A percentile compares a stretch with the other conserved stretches of the same genome.
phyloP scores from a whole-genome alignment of 2,329 filamentous ascomycete species.

The Pseudogymnoascus sp. region DNA sequence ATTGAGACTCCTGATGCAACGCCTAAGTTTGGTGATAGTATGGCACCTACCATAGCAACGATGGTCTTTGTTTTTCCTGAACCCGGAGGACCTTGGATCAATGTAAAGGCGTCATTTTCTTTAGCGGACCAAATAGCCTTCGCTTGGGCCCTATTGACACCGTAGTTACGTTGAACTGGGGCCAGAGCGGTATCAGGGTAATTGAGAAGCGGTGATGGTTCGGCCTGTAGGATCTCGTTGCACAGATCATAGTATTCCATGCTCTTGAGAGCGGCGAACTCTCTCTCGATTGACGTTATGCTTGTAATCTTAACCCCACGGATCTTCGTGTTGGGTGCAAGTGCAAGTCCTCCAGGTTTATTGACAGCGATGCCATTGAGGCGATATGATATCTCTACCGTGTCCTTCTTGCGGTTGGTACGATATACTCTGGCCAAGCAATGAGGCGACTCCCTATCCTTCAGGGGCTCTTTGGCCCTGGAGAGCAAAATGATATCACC shows the following conservation, averaged over 20 bases:
- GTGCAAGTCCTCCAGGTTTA: constrained; percentile 51
- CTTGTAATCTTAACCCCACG: constrained; percentile 79
- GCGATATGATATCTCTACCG: constrained; percentile 77
- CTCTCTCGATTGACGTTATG: constrained; percentile 87
- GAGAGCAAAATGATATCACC: constrained; percentile 87
- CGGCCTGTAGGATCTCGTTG: constrained; percentile 80
- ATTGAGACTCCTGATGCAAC: constrained; percentile 36
- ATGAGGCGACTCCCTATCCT: constrained; percentile 57
- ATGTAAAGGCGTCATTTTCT: constrained; percentile 92
- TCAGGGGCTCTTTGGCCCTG: constrained; percentile 60
- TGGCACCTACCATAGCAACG: constrained; percentile 83
- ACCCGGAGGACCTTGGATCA: constrained; percentile 91
- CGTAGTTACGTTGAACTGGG: constrained; percentile 65
- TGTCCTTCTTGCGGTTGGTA: constrained; percentile 70
- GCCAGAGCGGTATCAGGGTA: constrained; percentile 68
- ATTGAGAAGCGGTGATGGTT: constrained; percentile 77
- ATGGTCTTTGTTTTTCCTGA: constrained; percentile 99
- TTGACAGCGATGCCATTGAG: constrained; percentile 49
- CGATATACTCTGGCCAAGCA: constrained; percentile 80
- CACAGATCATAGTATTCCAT: constrained; percentile 94
- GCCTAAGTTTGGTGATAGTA: constrained; percentile 54
- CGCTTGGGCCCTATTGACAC: constrained; percentile 80
- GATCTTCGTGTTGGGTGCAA: constrained; percentile 62
- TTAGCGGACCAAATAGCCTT: constrained; percentile 84
- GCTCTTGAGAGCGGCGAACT: constrained; percentile 85